Evolutionary conservation across 148 eudicot genomes (phyloP), one percentile per base, ranked within the genome.

Genomic region (Silene conica): DNA sequence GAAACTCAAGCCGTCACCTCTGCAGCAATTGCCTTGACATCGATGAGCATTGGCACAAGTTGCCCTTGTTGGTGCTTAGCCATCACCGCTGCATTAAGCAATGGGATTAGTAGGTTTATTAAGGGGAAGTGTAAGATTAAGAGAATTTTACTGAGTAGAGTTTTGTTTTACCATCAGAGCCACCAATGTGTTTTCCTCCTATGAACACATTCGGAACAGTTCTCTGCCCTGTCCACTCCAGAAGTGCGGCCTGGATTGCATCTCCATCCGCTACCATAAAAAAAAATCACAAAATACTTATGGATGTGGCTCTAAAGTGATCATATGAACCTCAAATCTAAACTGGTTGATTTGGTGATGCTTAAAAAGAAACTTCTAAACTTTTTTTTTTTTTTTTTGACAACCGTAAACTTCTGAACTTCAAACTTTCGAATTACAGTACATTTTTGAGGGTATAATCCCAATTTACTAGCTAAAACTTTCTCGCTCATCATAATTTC

Each of bases 191-290:
- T 73, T 89, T 85, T 62, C 93, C 93, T 61, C 91, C 88, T 12
- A 92, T 85, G 76, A 92, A 92, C 69, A 90, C 96, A 74, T 90
- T 90, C 0, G 97, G 97, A 22, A 92, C 97, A 13, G 97, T 88
- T 52, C 88, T 80, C 77, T 90, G 97, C 70, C 88, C 90, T 5
- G 97, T 88, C 96, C 89, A 87, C 81, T 87, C 87, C 10, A 59
- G 74, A 25, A 92, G 87, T 28, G 91, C 96, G 5, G 87, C 64
- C 79, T 92, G 97, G 43, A 87, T 81, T 2, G 71, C 91, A 52
- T 75, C 74, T 46, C 97, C 97, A 85, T 90, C 97, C 76, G 82
- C 93, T 92, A 75, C 61, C 56, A 75, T 13, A 46, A 19, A 67
- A 50, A 50, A 41, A 23, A 67, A 43, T 45, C 55, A 43, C 34